Evolutionary conservation across 495 filamentous ascomycete species (phyloP).

Genomic region (Jackrogersella minutella): DNA sequence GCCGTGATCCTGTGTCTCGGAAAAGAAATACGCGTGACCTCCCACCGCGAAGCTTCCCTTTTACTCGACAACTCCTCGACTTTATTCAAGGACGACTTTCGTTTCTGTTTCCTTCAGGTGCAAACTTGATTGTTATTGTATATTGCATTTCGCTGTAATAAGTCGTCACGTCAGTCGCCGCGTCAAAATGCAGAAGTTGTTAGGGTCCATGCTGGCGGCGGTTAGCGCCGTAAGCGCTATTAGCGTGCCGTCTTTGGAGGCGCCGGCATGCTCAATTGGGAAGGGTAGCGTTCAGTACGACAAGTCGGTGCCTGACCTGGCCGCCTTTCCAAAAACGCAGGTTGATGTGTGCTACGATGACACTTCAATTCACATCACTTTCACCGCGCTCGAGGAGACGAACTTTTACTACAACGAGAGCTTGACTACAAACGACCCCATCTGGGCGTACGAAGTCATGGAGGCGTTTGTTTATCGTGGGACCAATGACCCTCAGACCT

Average conservation of each 20-base stretch:
- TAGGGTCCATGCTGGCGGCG: constrained; percentile 15
- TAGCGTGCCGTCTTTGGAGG: constrained; percentile 34
- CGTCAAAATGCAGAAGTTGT: too few species aligned
- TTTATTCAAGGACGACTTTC: not conserved
- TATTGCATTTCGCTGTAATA: not conserved
- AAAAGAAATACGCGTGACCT: constrained; percentile 14
- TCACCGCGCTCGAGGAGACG: constrained; percentile 43
- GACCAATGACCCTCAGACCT: constrained; percentile 44
- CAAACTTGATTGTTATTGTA: too few species aligned
- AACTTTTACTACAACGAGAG: constrained; percentile 47
- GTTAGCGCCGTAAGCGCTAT: constrained; percentile 8
- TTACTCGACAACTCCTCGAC: not conserved
- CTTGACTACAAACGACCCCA: constrained; percentile 43
- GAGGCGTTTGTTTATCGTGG: constrained; percentile 47
- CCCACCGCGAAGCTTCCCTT: not conserved
- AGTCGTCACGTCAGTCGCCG: not conserved
- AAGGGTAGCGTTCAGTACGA: constrained; percentile 41
- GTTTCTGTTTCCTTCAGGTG: too few species aligned
- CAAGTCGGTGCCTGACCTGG: constrained; percentile 39
- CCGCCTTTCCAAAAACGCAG: constrained; percentile 42
- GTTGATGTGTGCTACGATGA: constrained; percentile 48
- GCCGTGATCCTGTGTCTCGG: not conserved
- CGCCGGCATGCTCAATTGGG: constrained; percentile 41
- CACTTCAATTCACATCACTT: constrained; percentile 41
- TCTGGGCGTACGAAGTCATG: constrained; percentile 50